Conservation (phyloP, 2,329 filamentous ascomycete genomes). For the Mariannaea elegans region DNA sequence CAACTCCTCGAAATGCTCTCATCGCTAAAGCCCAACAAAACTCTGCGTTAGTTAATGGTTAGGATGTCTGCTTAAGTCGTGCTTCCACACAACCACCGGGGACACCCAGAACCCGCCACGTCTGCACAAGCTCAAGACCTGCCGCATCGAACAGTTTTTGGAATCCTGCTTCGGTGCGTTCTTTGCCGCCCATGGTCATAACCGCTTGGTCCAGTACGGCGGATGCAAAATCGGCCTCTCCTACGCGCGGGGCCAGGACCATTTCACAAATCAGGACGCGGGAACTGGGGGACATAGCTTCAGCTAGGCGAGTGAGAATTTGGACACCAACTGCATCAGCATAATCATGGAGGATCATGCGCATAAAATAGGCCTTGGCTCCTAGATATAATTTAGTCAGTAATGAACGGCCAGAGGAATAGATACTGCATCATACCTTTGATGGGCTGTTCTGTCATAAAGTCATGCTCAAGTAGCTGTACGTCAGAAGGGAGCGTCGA, state of each 20-base stretch:
- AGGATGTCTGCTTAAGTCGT: conserved; percentile 28
- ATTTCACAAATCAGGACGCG: conserved; percentile 46
- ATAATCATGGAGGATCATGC: conserved; percentile 47
- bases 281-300: conserved; percentile 41
- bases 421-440: conserved; percentile 34
- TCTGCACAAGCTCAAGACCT: conserved; percentile 42
- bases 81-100: conserved; percentile 40
- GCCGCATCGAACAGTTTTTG: conserved; percentile 40
- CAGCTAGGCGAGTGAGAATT: conserved; percentile 40
- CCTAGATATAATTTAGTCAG: conserved; percentile 26
- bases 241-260: conserved; percentile 41
- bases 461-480: conserved; percentile 41
- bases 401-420: neutral
- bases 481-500: conserved; percentile 30
- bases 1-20: no score
- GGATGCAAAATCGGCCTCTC: conserved; percentile 42
- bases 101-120: conserved; percentile 35
- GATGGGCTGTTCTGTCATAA: conserved; percentile 42
- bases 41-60: no score
- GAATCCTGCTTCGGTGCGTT: conserved; percentile 42
- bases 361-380: conserved; percentile 48
- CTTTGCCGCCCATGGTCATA: conserved; percentile 48
- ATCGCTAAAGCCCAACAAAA: no score
- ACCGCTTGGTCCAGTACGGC: conserved; percentile 45
- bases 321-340: conserved; percentile 38